Evolutionary conservation across 2,329 filamentous ascomycete species (phyloP).

Genomic region (Amphichorda felina): DNA sequence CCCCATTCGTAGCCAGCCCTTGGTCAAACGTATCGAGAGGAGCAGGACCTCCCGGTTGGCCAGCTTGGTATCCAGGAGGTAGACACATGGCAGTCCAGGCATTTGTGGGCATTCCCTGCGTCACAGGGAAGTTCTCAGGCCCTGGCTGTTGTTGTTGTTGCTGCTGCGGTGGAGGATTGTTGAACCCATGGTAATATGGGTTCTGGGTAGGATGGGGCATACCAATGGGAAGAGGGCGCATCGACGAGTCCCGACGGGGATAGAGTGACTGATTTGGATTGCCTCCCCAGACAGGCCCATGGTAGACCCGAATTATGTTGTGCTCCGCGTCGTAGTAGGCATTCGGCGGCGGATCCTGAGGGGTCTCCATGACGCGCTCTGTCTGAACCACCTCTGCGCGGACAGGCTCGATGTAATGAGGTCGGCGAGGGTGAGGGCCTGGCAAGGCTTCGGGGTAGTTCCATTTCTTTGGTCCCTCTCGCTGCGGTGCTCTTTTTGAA

Average conservation of each 20-base stretch:
- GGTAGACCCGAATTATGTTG: slow-evolving; percentile 43
- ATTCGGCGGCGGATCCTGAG: slow-evolving; percentile 43
- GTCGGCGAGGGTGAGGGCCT: slow-evolving; percentile 19
- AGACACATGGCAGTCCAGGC: slow-evolving; percentile 10
- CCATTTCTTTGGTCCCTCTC: slow-evolving; percentile 7
- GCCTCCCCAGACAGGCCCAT: slow-evolving; percentile 43
- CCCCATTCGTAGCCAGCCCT: neutral
- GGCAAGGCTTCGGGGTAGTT: slow-evolving; percentile 16
- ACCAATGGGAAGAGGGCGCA: slow-evolving; percentile 24
- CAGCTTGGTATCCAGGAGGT: slow-evolving; percentile 9
- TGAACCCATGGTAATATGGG: slow-evolving; percentile 28
- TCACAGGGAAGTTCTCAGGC: slow-evolving; percentile 7
- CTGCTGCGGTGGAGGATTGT: slow-evolving; percentile 8
- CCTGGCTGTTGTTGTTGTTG: slow-evolving; percentile 1
- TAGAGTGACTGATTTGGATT: slow-evolving; percentile 31
- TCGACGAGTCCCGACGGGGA: slow-evolving; percentile 21
- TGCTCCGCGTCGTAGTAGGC: slow-evolving; percentile 43
- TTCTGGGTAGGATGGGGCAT: slow-evolving; percentile 30
- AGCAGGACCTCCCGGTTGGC: slow-evolving; percentile 4
- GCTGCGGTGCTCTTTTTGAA: slow-evolving; percentile 5
- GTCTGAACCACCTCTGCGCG: slow-evolving; percentile 38
- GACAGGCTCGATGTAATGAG: slow-evolving; percentile 34
- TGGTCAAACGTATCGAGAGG: neutral
- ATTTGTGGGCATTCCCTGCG: slow-evolving; percentile 14
- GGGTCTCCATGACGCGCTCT: slow-evolving; percentile 41